Conservation (phyloP, 495 filamentous ascomycete species). For the Penicillium salamii region DNA sequence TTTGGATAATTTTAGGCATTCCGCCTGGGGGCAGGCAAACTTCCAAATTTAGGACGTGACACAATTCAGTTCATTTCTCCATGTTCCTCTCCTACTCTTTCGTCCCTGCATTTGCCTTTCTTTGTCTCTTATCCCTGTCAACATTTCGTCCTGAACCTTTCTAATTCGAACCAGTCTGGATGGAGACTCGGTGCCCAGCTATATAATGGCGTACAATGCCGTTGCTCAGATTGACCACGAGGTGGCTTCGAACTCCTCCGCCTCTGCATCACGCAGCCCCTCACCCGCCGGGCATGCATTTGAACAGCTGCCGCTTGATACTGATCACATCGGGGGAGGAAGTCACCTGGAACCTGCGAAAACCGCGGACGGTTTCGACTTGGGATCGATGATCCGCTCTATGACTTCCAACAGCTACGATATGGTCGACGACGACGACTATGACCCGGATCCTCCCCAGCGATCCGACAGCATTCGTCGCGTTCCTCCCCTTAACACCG, state of each 20-base stretch:
- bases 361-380: slow-evolving; percentile 22
- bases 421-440: slow-evolving; percentile 47
- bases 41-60: neutral
- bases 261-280: slow-evolving; percentile 30
- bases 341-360: slow-evolving; percentile 23
- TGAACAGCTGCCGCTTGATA: slow-evolving; percentile 27
- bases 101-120: neutral
- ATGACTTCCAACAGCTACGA: slow-evolving; percentile 45
- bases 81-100: neutral
- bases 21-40: neutral
- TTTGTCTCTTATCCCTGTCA: slow-evolving; percentile 3
- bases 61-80: neutral
- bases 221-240: slow-evolving; percentile 43
- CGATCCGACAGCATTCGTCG: slow-evolving; percentile 25
- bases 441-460: slow-evolving; percentile 35
- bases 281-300: slow-evolving; percentile 27
- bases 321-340: slow-evolving; percentile 24
- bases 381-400: slow-evolving; percentile 42
- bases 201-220: slow-evolving; percentile 48
- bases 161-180: slow-evolving; percentile 4
- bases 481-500: slow-evolving; percentile 35
- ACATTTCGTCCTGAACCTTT: neutral
- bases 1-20: neutral
- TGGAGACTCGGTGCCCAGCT: slow-evolving; percentile 3
- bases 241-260: slow-evolving; percentile 38